Conservation (phyloP, 1,139 yeast genomes). For the Magnusiomyces magnusii region DNA sequence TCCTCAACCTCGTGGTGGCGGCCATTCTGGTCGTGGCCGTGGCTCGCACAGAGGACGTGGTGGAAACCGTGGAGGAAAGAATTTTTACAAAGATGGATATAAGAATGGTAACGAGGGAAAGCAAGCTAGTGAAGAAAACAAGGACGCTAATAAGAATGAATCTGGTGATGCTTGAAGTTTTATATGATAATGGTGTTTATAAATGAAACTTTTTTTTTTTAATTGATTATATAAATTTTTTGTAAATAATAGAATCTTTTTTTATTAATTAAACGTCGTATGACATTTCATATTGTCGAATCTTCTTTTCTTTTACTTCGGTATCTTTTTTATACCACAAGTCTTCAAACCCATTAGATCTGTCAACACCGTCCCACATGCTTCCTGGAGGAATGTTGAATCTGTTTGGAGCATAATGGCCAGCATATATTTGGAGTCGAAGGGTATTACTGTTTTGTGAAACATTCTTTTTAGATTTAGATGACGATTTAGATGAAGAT, state of each 20-base stretch:
- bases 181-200: no score
- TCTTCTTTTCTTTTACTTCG: slow-evolving; percentile 38
- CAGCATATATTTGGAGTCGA: slow-evolving; percentile 41
- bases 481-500: no score
- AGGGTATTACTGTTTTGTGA: no score
- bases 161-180: no score
- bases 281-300: slow-evolving; percentile 34
- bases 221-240: no score
- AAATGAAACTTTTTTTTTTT: no score
- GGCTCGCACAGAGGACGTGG: slow-evolving; percentile 5
- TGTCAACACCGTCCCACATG: slow-evolving; percentile 90
- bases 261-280: slow-evolving; percentile 22
- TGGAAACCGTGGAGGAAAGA: background rate
- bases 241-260: no score
- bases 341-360: slow-evolving; percentile 85
- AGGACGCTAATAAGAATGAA: background rate
- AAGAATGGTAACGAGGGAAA: background rate
- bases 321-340: slow-evolving; percentile 50
- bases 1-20: slow-evolving; percentile 24
- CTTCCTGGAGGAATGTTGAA: slow-evolving; percentile 72
- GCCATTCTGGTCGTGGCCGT: slow-evolving; percentile 12
- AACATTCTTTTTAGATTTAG: no score
- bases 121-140: no score
- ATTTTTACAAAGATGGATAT: background rate
- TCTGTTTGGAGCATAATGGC: slow-evolving; percentile 57